These are phyloP conservation scores for Dioscorea alata DNA, from an alignment of 106 monocot genomes.

Conservation along the genomic window DNA sequence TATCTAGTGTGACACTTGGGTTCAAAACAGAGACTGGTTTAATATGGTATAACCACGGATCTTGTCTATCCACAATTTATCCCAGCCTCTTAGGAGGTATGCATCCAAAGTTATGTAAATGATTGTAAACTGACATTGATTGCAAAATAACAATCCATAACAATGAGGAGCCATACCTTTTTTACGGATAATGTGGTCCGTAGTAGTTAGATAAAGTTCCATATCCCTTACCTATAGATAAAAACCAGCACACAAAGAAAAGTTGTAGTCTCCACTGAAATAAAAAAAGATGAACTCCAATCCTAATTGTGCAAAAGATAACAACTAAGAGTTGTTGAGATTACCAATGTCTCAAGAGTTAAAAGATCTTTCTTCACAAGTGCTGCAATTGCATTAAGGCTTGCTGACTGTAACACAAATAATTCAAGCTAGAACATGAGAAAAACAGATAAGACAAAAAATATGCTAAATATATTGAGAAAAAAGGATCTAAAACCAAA, in stretches of 20 bases:
- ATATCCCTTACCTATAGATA: constrained; percentile 59
- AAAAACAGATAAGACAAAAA: background rate
- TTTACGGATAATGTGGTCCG: constrained; percentile 56
- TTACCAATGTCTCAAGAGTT: constrained; percentile 60
- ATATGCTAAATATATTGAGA: background rate
- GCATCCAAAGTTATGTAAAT: background rate
- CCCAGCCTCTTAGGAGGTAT: background rate
- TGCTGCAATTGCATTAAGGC: constrained; percentile 41
- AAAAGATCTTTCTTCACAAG: constrained; percentile 51
- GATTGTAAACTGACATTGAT: background rate
- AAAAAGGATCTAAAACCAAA: background rate
- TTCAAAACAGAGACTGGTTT: background rate
- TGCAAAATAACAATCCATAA: too few relatives aligned
- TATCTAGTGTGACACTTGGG: background rate
- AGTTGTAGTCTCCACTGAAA: background rate
- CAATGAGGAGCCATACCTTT: constrained; percentile 40
- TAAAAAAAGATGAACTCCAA: background rate
- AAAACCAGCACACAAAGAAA: constrained; percentile 3
- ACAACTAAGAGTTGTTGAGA: background rate
- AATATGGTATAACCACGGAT: background rate
- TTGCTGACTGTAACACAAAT: constrained; percentile 39
- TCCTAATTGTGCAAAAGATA: background rate
- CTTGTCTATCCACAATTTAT: too few relatives aligned
- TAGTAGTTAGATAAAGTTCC: constrained; percentile 70
- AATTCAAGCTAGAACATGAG: background rate